phyloP scores from a whole-genome alignment of 2,329 filamentous ascomycete genomes.

The Cladosporium sp. region DNA sequence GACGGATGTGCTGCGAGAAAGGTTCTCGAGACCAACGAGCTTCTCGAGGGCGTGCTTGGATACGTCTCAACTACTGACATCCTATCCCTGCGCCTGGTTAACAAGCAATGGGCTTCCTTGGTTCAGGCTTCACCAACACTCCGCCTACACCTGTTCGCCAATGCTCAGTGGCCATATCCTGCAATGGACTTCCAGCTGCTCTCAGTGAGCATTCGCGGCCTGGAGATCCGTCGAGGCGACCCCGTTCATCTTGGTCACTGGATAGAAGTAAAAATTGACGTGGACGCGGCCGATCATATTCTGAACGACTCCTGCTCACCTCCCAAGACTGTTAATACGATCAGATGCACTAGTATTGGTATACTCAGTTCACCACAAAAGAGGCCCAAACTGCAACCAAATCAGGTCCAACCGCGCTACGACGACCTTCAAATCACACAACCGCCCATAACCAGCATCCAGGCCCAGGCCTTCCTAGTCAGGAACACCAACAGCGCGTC shows the following conservation, averaged over 20 bases:
- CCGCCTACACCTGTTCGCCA: slow-evolving; percentile 20
- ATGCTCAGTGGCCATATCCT: slow-evolving; percentile 18
- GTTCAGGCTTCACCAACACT: slow-evolving; percentile 19
- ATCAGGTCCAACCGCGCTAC: slow-evolving; percentile 3
- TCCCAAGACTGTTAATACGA: neutral
- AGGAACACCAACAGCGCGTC: neutral
- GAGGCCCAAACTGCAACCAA: neutral
- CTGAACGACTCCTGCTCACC: neutral
- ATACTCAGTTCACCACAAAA: neutral
- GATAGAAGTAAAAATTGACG: slow-evolving; percentile 20
- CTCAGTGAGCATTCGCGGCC: slow-evolving; percentile 18
- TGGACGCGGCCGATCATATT: slow-evolving; percentile 1
- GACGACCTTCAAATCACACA: slow-evolving; percentile 20
- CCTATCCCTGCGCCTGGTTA: slow-evolving; percentile 15
- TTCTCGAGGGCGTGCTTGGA: slow-evolving; percentile 20
- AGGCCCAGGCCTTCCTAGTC: slow-evolving; percentile 23
- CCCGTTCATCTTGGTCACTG: slow-evolving; percentile 21
- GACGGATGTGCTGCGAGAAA: slow-evolving; percentile 17
- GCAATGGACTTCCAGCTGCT: slow-evolving; percentile 20
- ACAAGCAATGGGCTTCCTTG: slow-evolving; percentile 15
- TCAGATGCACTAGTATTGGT: no score
- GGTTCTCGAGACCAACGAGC: slow-evolving; percentile 21
- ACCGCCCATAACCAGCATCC: slow-evolving; percentile 22
- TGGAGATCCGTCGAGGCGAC: slow-evolving; percentile 18
- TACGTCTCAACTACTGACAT: slow-evolving; percentile 18